Evolutionary conservation across 2,329 filamentous ascomycete genomes (phyloP).

Genomic region (Fusarium oxysporum): DNA sequence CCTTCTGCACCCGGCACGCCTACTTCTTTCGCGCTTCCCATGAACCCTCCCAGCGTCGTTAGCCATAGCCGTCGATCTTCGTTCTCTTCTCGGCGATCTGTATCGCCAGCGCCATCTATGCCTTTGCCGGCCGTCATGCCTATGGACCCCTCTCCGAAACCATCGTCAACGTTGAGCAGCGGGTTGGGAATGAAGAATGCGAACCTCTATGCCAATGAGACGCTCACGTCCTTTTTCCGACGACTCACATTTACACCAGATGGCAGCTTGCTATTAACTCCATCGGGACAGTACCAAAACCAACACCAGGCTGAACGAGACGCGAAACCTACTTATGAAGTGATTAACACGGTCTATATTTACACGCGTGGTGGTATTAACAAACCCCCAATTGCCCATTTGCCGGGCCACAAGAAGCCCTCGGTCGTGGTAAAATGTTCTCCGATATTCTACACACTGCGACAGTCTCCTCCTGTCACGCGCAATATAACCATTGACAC

Average conservation of each 20-base stretch:
- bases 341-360: constrained; percentile 98
- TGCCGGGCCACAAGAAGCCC: constrained; percentile 97
- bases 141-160: constrained; percentile 87
- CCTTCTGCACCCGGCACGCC: constrained; percentile 95
- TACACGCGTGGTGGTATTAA: constrained; percentile 97
- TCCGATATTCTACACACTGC: constrained; percentile 85
- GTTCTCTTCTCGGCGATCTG: constrained; percentile 88
- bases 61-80: constrained; percentile 96
- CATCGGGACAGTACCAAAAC: constrained; percentile 93
- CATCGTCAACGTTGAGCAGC: constrained; percentile 63
- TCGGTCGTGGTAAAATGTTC: constrained; percentile 97
- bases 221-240: constrained; percentile 95
- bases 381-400: constrained; percentile 92
- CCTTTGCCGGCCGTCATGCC: constrained; percentile 96
- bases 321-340: constrained; percentile 80
- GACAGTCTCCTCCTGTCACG: constrained; percentile 75
- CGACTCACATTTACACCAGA: constrained; percentile 95
- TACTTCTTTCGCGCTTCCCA: constrained; percentile 85
- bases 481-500: constrained; percentile 96
- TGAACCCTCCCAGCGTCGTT: constrained; percentile 92
- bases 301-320: constrained; percentile 75
- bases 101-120: constrained; percentile 92
- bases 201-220: constrained; percentile 95
- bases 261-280: constrained; percentile 91
- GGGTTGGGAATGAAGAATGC: constrained; percentile 81